Evolutionary conservation across 2,329 filamentous ascomycete genomes (phyloP), one percentile per base, ranked within the genome.

Genomic region (Dactylonectria estremocensis): DNA sequence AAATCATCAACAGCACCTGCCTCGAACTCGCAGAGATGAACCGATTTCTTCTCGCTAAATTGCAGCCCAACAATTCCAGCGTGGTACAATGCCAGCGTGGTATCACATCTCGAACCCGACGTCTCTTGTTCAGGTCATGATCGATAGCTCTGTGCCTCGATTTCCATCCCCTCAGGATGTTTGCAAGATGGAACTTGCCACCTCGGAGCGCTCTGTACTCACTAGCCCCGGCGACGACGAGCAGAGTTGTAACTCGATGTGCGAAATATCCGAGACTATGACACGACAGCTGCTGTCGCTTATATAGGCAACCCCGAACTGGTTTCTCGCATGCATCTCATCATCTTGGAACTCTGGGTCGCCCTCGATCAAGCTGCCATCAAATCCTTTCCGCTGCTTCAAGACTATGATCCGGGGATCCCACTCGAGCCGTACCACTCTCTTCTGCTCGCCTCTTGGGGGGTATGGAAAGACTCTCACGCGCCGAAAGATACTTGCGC

Each of bases 261-360:
- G 46, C 18, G 0, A 40, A 0, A 83, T 5, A 81, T 87, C 2
- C 40, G 75, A 5, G 9, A 18, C 0, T 88, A 88, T 59, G 73
- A 82, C 53, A 4, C 7, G 0, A 6, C 18, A 1, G 82, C 81
- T 0, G 40, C 50, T 0, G 0, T 1, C 0, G 33, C 53, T 1
- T 90, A 90, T 49, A 1, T 43, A 0, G 66, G 45, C 0, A 82
- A 83, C 1, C 84, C 89, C 0, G 83, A 87, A 66, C 77, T 77
- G 0, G 71, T 79, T 0, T 92, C 90, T 0, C 66, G 84, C 2
- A 90, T 90, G 85, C 64, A 89, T 3, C 80, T 92, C 0, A 87
- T 84, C 0, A 70, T 87, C 0, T 68, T 89, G 2, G 88, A 91
- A 62, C 74, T 92, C 0, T 92, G 90, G 90, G 74, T 88, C 11